Evolutionary conservation across 2,329 filamentous ascomycete genomes (phyloP).

Genomic region (Microcyclospora pomicola): DNA sequence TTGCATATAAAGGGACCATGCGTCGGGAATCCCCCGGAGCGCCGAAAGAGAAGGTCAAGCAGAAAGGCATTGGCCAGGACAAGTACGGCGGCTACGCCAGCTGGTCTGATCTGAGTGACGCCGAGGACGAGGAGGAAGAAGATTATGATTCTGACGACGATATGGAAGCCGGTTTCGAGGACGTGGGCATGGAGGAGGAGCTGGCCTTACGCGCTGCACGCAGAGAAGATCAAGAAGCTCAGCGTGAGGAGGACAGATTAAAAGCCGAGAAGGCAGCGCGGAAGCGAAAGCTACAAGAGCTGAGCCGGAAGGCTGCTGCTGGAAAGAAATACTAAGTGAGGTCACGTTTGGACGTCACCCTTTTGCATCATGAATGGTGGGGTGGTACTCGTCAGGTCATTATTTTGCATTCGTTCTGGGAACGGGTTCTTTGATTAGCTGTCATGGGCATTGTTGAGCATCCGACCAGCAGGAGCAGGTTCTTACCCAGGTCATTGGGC

Average conservation of each 20-base stretch:
- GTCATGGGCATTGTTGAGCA: too few relatives aligned
- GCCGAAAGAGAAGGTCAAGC: conserved; percentile 20
- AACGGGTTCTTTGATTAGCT: too few relatives aligned
- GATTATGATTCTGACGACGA: conserved; percentile 63
- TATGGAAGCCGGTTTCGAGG: conserved; percentile 56
- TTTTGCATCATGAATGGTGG: too few relatives aligned
- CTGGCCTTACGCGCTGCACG: conserved; percentile 48
- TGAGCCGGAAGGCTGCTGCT: conserved; percentile 20
- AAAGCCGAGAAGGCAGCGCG: conserved; percentile 49
- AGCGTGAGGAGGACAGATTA: conserved; percentile 46
- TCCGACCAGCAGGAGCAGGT: too few relatives aligned
- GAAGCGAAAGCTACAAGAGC: conserved; percentile 25
- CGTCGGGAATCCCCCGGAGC: conserved; percentile 25
- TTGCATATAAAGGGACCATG: conserved; percentile 34
- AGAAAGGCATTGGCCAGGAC: conserved; percentile 20
- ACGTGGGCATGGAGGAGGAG: conserved; percentile 59
- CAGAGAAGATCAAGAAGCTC: conserved; percentile 52
- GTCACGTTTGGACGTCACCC: too few relatives aligned
- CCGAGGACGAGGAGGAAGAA: conserved; percentile 41
- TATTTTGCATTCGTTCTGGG: too few relatives aligned
- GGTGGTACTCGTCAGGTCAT: too few relatives aligned
- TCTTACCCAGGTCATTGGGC: too few relatives aligned
- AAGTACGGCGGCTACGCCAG: conserved; percentile 27
- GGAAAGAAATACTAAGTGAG: conserved; percentile 18
- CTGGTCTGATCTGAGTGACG: conserved; percentile 26